phyloP scores from a whole-genome alignment of 2,329 filamentous ascomycete species.

The Penicillium sclerotigenum region DNA sequence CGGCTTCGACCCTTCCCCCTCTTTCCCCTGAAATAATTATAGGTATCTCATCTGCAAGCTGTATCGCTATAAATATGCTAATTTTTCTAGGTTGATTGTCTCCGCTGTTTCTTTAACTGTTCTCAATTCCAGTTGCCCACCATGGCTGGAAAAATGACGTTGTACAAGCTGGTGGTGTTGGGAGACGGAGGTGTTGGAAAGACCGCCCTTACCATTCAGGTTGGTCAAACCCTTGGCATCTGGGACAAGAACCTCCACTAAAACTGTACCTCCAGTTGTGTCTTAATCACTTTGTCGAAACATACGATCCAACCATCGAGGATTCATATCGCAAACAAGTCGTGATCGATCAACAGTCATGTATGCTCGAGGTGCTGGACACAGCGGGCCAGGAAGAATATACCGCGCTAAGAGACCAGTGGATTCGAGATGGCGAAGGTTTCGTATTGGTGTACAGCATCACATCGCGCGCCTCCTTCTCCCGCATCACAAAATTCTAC shows the following conservation, averaged over 20 bases:
- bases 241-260: not conserved
- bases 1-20: not conserved
- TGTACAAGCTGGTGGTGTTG: constrained; percentile 94
- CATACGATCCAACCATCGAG: constrained; percentile 68
- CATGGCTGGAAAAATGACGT: constrained; percentile 91
- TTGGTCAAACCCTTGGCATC: constrained; percentile 26
- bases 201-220: constrained; percentile 85
- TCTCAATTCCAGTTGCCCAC: constrained; percentile 25
- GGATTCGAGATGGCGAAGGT: constrained; percentile 96
- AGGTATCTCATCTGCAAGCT: not conserved
- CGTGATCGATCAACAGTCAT: constrained; percentile 88
- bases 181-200: constrained; percentile 93
- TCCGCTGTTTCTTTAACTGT: not conserved
- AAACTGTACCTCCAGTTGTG: constrained; percentile 62
- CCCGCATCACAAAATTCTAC: constrained; percentile 91
- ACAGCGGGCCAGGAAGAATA: constrained; percentile 99
- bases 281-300: constrained; percentile 97
- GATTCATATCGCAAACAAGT: constrained; percentile 68
- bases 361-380: constrained; percentile 96
- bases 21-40: constrained; percentile 1
- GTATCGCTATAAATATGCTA: not conserved
- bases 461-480: constrained; percentile 91
- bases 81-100: constrained; percentile 5
- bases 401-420: constrained; percentile 92
- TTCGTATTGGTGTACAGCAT: constrained; percentile 99